These are phyloP conservation scores for Mycena kentingensis DNA, from an alignment of 768 basidiomycete species.

Conservation along the genomic window DNA sequence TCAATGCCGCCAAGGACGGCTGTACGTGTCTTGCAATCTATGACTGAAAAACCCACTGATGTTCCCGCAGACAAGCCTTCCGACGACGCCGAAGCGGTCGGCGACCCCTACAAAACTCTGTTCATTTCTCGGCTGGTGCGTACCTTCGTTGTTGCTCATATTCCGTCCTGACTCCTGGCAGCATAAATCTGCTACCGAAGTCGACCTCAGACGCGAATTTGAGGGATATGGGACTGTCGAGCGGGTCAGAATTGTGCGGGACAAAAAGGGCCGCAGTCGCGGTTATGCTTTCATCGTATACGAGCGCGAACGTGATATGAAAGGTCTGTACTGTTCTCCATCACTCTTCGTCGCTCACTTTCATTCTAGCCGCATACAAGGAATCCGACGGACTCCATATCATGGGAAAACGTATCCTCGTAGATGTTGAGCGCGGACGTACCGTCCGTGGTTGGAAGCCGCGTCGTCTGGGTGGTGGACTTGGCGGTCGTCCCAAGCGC, in stretches of 20 bases:
- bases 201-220: slow-evolving; percentile 91
- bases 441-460: slow-evolving; percentile 99
- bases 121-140: slow-evolving; percentile 91
- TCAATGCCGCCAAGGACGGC: slow-evolving; percentile 78
- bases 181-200: slow-evolving; percentile 92
- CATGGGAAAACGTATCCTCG: slow-evolving; percentile 93
- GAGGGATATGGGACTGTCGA: slow-evolving; percentile 95
- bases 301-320: slow-evolving; percentile 99
- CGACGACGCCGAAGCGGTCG: slow-evolving; percentile 86
- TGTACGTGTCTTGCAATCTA: slow-evolving; percentile 55
- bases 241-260: slow-evolving; percentile 88
- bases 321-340: slow-evolving; percentile 58
- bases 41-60: slow-evolving; percentile 2
- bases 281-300: slow-evolving; percentile 98
- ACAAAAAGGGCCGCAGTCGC: slow-evolving; percentile 83
- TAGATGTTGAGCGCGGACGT: slow-evolving; percentile 97
- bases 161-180: slow-evolving; percentile 35
- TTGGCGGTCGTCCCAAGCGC: slow-evolving; percentile 96
- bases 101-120: slow-evolving; percentile 97
- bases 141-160: slow-evolving; percentile 7
- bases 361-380: slow-evolving; percentile 89
- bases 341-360: slow-evolving; percentile 24
- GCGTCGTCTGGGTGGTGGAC: slow-evolving; percentile 91
- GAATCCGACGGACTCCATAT: slow-evolving; percentile 97
- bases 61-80: slow-evolving; percentile 78